These are phyloP conservation scores for Suillus fuscotomentosus DNA, from an alignment of 768 basidiomycete species.

Conservation along the genomic window DNA sequence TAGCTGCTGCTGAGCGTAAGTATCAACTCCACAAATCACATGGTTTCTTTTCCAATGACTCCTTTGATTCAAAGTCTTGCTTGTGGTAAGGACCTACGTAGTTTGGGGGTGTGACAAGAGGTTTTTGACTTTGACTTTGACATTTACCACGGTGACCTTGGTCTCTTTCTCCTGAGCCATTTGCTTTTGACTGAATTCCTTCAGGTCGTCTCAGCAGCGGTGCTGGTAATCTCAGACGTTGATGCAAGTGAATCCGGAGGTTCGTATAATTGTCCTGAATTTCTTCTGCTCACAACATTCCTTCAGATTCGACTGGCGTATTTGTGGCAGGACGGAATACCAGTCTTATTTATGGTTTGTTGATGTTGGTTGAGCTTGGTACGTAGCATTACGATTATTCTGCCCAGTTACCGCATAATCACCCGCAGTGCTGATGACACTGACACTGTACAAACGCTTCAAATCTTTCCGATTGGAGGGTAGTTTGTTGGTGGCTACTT, in stretches of 20 bases:
- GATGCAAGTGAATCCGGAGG: neutral
- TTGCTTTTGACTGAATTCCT: neutral
- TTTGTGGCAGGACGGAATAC: neutral
- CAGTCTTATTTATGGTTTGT: neutral
- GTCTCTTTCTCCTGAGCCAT: neutral
- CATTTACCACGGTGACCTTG: neutral
- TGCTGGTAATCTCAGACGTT: neutral
- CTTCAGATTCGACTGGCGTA: neutral
- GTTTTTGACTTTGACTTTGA: neutral
- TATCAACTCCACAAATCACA: neutral
- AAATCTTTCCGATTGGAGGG: neutral
- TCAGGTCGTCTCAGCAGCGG: neutral
- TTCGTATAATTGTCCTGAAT: neutral
- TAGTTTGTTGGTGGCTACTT: neutral
- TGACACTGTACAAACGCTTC: slow-evolving; percentile 1
- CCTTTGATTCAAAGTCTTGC: neutral
- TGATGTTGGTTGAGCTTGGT: neutral
- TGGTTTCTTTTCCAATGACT: neutral
- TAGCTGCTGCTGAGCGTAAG: neutral
- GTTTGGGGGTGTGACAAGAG: neutral
- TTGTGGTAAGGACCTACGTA: neutral
- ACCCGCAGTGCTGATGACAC: neutral
- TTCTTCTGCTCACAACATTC: neutral
- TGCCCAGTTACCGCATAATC: neutral
- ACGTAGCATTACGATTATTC: neutral